Base-by-base conservation (phyloP, 129 eudicot species). In the Helianthus tuberosus region DNA sequence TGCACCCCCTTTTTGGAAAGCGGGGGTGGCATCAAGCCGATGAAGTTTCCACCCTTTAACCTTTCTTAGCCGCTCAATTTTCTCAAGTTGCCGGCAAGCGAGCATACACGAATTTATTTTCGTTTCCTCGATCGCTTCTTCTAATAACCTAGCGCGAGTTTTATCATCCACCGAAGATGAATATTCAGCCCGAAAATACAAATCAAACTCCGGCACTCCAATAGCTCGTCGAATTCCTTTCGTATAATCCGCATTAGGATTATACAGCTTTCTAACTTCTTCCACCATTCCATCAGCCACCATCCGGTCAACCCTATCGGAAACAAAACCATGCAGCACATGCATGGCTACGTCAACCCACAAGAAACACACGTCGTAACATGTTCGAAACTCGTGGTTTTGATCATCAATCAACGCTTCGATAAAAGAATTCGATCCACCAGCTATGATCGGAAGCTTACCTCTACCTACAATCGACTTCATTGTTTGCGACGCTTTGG, bases 311-410 rank as follows among this genome's bases (percentile, higher is more conserved):
- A 94, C 97, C 11, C 99, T 80, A 0, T 91, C 84, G 0, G 89
- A 88, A 17, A 94, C 84, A 43, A 80, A 85, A 0, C 72, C 64
- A 6, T 85, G 77, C 1, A 94, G 80, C 32, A 88, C 85, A 0
- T 86, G 89, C 85, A 79, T 80, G 29, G 86, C 78, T 1, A 91
- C 99, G 64, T 94, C 97, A 15, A 94, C 91, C 99, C 99, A 94
- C 27, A 94, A 80, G 79, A 94, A 91, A 49, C 99, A 94, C 25
- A 87, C 87, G 0, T 92, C 96, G 61, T 84, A 92, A 49, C 76
- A 77, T 5, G 92, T 74, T 1, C 77, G 65, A 12, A 90, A 90
- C 54, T 84, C 86, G 2, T 77, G 35, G 12, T 62, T 73, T 11
- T 75, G 79, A 20, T 76, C 84, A 8, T 83, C 86, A 7, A 91